Base-by-base conservation (phyloP, 345 rosid genomes). In the Populus pruinosa region DNA sequence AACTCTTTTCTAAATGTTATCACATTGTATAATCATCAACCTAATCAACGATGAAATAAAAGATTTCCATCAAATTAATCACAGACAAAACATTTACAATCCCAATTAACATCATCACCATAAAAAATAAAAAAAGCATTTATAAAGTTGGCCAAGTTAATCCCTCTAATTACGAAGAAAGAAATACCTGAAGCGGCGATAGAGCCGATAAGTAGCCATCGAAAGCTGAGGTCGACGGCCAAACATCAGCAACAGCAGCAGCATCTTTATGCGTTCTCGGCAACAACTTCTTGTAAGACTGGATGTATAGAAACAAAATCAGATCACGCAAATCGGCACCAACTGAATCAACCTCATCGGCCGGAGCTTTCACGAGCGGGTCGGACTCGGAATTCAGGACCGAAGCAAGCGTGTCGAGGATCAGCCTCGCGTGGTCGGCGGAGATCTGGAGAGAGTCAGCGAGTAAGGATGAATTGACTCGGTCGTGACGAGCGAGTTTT, bases 151-250 rank as follows among this genome's bases (percentile, higher is more conserved):
- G 74, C 65, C 53, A 18, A 31, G 39, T 7, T 1, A 59, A 67
- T 23, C 23, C 5, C 31, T 16, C 11, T 11, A 69, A 74, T 74
- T 70, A 14, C 44, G 67, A 4, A 20, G 67, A 4, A 20, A 31
- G 73, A 55, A 82, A 72, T 73, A 91, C 99, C 97, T 96, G 99
- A 85, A 96, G 90, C 66, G 99, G 99, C 70, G 98, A 96, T 36
- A 96, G 80, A 35, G 98, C 99, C 7, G 99, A 96, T 81, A 96
- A 80, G 84, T 89, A 94, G 3, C 98, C 98, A 71, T 96, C 99
- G 77, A 96, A 96, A 33, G 99, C 99, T 5, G 99, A 96, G 41
- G 97, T 94, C n/a, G 99, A 96, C 5, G 99, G 99, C 99, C 99
- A 96, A 0, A 94, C 98, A 80, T 96, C 99, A 6, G 98, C 97